A percentile compares a stretch with the other conserved stretches of the same genome.
Conservation (phyloP, 2,329 filamentous ascomycete genomes). For the Penicillium sp. region DNA sequence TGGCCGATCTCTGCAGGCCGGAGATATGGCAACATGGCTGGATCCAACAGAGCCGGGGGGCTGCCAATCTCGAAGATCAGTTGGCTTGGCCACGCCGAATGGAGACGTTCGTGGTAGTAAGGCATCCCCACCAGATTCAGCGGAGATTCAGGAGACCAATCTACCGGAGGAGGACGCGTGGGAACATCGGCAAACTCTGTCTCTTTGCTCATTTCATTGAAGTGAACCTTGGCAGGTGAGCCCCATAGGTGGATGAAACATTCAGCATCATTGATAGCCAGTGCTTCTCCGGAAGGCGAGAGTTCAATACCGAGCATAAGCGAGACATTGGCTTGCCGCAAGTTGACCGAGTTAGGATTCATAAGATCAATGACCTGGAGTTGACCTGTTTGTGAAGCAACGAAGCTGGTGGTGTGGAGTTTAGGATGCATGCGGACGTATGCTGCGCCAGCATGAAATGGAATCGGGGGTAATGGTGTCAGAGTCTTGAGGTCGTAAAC, state of each 20-base stretch:
- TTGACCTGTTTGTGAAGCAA: conserved; percentile 86
- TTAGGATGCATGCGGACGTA: conserved; percentile 96
- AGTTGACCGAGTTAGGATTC: conserved; percentile 83
- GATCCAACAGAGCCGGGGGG: conserved; percentile 71
- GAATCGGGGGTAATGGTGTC: conserved; percentile 80
- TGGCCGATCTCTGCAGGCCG: conserved; percentile 70
- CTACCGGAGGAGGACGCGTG: conserved; percentile 59
- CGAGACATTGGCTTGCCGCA: conserved; percentile 75
- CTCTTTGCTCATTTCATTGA: conserved; percentile 74
- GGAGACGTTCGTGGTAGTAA: conserved; percentile 80
- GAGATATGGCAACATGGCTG: conserved; percentile 63
- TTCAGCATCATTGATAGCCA: conserved; percentile 75
- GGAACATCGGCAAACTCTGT: conserved; percentile 71
- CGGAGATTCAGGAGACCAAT: conserved; percentile 72
- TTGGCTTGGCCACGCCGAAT: conserved; percentile 86
- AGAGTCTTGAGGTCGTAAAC: conserved; percentile 94
- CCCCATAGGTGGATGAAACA: conserved; percentile 83
- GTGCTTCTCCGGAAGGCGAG: conserved; percentile 79
- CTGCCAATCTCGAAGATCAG: conserved; percentile 80
- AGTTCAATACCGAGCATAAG: conserved; percentile 80
- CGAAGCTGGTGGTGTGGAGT: conserved; percentile 90
- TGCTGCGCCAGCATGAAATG: conserved; percentile 85
- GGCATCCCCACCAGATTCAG: conserved; percentile 85
- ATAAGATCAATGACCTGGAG: conserved; percentile 94
- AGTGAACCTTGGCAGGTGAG: conserved; percentile 77